These are phyloP conservation scores for Cyclanthera cordifolia DNA, from an alignment of 306 rosid genomes.

Conservation along the genomic window DNA sequence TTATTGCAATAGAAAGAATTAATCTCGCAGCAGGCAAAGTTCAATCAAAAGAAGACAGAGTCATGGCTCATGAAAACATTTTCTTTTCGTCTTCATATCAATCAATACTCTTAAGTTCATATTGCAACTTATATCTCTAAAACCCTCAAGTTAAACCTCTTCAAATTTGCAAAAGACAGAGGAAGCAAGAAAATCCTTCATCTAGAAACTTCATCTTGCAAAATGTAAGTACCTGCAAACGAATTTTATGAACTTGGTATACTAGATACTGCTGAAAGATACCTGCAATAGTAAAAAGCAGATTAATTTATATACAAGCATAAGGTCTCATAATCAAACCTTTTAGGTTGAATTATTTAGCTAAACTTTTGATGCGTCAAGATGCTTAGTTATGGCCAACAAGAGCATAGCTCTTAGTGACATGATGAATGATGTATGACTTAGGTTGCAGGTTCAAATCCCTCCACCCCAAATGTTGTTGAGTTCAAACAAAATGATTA, in stretches of 20 bases:
- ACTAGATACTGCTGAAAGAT: conserved; percentile 90
- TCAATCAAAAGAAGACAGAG: background rate
- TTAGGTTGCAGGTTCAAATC: no score
- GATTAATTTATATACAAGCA: background rate
- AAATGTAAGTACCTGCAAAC: conserved; percentile 57
- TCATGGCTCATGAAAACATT: background rate
- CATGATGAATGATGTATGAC: no score
- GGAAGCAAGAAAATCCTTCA: no score
- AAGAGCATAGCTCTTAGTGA: no score
- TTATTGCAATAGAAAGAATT: background rate
- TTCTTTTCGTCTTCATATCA: background rate
- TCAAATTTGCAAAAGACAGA: conserved; percentile 1
- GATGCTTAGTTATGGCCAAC: no score
- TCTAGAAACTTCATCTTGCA: no score
- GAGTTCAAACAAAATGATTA: no score
- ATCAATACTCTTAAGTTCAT: background rate
- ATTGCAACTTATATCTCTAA: background rate
- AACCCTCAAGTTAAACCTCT: background rate
- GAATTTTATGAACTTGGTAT: conserved; percentile 88
- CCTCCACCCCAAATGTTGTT: no score
- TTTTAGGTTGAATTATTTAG: background rate
- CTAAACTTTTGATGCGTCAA: background rate
- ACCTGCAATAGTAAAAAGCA: conserved; percentile 41
- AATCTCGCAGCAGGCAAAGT: background rate
- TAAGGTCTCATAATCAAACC: background rate